Base-by-base conservation (phyloP, 495 filamentous ascomycete species). In the Tuber calosporum region DNA sequence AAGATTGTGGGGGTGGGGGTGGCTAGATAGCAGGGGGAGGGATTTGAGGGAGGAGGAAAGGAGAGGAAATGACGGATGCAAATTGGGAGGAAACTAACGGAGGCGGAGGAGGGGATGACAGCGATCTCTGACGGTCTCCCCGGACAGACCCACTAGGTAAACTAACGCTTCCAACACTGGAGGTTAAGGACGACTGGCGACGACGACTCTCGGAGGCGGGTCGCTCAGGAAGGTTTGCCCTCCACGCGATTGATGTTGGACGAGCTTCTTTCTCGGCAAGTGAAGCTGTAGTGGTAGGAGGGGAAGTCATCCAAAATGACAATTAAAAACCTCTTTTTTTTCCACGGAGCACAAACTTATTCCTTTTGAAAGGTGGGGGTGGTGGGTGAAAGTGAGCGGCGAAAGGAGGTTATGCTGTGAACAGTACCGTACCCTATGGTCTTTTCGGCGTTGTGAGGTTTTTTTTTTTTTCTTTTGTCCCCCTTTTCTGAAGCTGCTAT, bases 101-200 rank as follows among this genome's bases (percentile, higher is more conserved):
- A 75, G 80, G 79, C 26, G 80, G 80, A 71, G 80, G 80, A 42
- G 80, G 80, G 69, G 80, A 81, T 66, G 80, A 81, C 38, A 81
- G 74, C 66, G 79, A 81, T 70, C 80, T 80, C 48, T 68, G 77
- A 43, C 78, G 77, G 73, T 79, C 67, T 67, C 76, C 76, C 39
- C 74, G 77, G 76, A 70, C 76, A 69, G 76, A 78, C 73, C 74
- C 70, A 67, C 58, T 78, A 37, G 76, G 76, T 77, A 77, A 78
- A 66, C 75, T 74, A 72, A 74, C 74, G 39, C 75, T 78, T 62
- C 76, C 76, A 68, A 70, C 38, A 53, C 76, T 78, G 38, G 74
- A 78, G 70, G 76, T 71, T 77, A 78, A 73, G 41, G 76, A 78
- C 30, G 74, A 77, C 68, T 78, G 74, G 42, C 76, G 79, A 38